Evolutionary conservation across 2,329 filamentous ascomycete species (phyloP).

Genomic region (Monascus ruber): DNA sequence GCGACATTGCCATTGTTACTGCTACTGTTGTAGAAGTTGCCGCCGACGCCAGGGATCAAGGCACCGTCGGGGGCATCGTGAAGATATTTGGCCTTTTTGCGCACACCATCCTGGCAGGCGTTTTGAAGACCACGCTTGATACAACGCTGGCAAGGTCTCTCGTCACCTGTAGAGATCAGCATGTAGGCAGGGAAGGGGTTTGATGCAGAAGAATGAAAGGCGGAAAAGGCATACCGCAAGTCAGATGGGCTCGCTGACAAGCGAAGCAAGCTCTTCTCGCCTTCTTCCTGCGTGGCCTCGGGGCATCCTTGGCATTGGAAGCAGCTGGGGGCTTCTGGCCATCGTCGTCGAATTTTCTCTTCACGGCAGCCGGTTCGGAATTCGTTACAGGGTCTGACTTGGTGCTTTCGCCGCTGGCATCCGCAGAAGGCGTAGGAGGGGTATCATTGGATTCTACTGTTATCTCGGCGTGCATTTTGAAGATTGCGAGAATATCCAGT

Average conservation of each 20-base stretch:
- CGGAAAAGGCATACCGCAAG: conserved; percentile 68
- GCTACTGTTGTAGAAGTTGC: conserved; percentile 46
- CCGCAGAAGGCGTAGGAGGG: not conserved
- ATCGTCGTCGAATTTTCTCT: too few relatives aligned
- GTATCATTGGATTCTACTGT: not conserved
- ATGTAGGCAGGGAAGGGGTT: not conserved
- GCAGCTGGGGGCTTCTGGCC: not conserved
- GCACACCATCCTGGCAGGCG: conserved; percentile 86
- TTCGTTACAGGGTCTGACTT: not conserved
- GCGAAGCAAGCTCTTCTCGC: conserved; percentile 90
- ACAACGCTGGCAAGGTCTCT: conserved; percentile 85
- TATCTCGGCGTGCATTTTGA: not conserved
- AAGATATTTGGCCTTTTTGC: conserved; percentile 98
- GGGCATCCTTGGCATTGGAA: conserved; percentile 68
- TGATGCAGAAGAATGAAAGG: not conserved
- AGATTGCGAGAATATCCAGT: not conserved
- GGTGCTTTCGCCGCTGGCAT: not conserved
- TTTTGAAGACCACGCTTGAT: conserved; percentile 88
- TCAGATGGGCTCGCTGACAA: conserved; percentile 93
- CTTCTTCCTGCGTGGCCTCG: conserved; percentile 86
- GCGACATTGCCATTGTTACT: conserved; percentile 9
- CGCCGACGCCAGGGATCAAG: conserved; percentile 71
- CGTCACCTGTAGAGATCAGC: conserved; percentile 55
- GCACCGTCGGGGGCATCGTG: conserved; percentile 90
- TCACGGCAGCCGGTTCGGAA: not conserved